Evolutionary conservation across 352 stramenopile genomes (phyloP), one percentile per base, ranked within the genome.

Genomic region (Phytophthora capsici): DNA sequence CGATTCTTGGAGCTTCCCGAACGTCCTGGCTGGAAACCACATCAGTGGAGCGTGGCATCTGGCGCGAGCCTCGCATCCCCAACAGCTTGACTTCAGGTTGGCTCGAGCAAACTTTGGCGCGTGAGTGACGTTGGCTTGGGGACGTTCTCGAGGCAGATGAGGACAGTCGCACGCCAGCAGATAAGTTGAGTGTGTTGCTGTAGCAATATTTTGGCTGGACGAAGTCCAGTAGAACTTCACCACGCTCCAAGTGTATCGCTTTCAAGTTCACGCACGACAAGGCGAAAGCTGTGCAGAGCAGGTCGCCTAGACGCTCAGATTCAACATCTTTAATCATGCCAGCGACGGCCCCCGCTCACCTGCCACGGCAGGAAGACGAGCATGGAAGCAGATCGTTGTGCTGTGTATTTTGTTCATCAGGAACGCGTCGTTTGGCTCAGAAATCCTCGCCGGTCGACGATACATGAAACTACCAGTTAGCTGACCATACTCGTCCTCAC

Each of bases 81-180:
- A 9, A 20, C 6, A 28, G 26, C 7, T 16, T n/a, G 26, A 36
- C 19, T 6, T 23, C n/a, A 5, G 25, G 37, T 64, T 57, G 57
- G 34, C 57, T 46, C 26, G 50, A 26, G 55, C 63, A 66, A 66
- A 55, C 58, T 60, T 71, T 71, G 55, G 55, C 25, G 50, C 63
- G 63, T 71, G 63, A 43, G 47, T 66, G 48, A 53, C 63, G 63
- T 61, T 57, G 52, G 55, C 8, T 23, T 32, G 54, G 41, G 32
- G 44, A 56, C 55, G 58, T 43, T 59, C 30, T 50, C 22, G 43
- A 53, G 26, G 57, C 57, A 66, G 43, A 63, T 63, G 62, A 65
- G 54, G 43, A 57, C 46, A 55, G 46, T 36, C 44, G 54, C 38
- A 60, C 40, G 56, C 55, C 32, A 56, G 43, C 41, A 40, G 23